Percentiles rank a stretch among this genome's conserved stretches.
phyloP scores from a whole-genome alignment of 306 rosid genomes.

The Cucurbita ficifolia region DNA sequence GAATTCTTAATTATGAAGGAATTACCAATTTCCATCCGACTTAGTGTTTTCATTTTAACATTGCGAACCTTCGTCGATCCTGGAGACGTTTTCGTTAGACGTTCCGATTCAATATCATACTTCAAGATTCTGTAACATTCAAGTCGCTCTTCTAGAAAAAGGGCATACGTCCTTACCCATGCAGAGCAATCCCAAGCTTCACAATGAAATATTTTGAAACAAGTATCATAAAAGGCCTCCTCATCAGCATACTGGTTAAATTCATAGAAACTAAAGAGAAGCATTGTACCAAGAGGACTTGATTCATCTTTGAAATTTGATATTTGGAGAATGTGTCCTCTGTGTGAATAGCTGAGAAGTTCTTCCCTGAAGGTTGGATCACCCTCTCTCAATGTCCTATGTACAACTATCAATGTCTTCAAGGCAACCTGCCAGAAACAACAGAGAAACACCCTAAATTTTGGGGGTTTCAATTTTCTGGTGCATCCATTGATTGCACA shows the following conservation, averaged over 20 bases:
- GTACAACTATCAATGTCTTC: constrained; percentile 85
- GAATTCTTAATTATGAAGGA: constrained; percentile 10
- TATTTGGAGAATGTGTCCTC: constrained; percentile 65
- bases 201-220: constrained; percentile 7
- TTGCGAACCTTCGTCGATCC: constrained; percentile 31
- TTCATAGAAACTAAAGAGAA: neutral
- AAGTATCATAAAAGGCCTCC: neutral
- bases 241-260: neutral
- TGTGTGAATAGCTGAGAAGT: constrained; percentile 40
- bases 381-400: constrained; percentile 86
- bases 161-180: constrained; percentile 78
- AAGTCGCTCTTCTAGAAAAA: constrained; percentile 70
- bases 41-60: neutral
- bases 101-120: constrained; percentile 74
- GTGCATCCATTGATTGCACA: neutral
- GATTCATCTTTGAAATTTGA: constrained; percentile 87
- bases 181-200: constrained; percentile 99
- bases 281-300: constrained; percentile 51
- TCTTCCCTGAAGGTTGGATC: constrained; percentile 83
- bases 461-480: neutral
- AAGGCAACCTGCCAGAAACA: constrained; percentile 54
- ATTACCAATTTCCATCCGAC: neutral
- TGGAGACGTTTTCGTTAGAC: constrained; percentile 37
- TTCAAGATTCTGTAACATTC: constrained; percentile 63
- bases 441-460: neutral